Evolutionary conservation across 1,139 yeast species (phyloP), one percentile per base, ranked within the genome.

Genomic region (Kurtzmaniella quercitrusa): DNA sequence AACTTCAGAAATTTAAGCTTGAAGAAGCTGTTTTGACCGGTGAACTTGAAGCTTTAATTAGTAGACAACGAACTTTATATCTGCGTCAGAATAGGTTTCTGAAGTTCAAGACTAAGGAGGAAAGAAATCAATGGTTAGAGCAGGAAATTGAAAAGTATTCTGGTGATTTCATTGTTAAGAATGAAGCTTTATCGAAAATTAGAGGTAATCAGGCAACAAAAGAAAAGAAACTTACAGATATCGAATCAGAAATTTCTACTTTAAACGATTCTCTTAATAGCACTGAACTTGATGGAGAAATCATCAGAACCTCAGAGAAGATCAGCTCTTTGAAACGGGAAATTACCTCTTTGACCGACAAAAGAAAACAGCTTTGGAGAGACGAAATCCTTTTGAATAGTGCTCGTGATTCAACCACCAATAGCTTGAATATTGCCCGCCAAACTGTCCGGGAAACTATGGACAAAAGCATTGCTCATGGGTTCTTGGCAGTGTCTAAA

Each of bases 311-410:
- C 1, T 61, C 62, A 38, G 43, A 50, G 3, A 59, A 60, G 23
- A 48, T 73, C 4, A 44, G 58, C 5, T 56, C 56, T 0, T 51
- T 75, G 25, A 81, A 74, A 53, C 46, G 58, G 7, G 56, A 68
- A 21, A 70, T 79, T 23, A 61, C 67, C n/a, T 63, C 58, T 3
- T 67, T 80, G 25, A 71, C 78, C 14, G 96, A 91, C 56, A 72
- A 77, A 48, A 75, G 95, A 52, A 88, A 87, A 56, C 65, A 65
- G 12, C 63, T 84, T 14, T 89, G 96, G 96, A 79, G 96, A 58
- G 82, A 83, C 31, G 95, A 88, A 56, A 80, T 85, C 44, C 79
- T 78, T 50, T 61, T 75, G 33, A 78, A 76, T 48, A 76, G 85
- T 29, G 66, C 81, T 11, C 57, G 73, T 15, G 83, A 79, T 37